Evolutionary conservation across 192 early-diverging fungal genomes (phyloP).

Genomic region (Backusella circina): DNA sequence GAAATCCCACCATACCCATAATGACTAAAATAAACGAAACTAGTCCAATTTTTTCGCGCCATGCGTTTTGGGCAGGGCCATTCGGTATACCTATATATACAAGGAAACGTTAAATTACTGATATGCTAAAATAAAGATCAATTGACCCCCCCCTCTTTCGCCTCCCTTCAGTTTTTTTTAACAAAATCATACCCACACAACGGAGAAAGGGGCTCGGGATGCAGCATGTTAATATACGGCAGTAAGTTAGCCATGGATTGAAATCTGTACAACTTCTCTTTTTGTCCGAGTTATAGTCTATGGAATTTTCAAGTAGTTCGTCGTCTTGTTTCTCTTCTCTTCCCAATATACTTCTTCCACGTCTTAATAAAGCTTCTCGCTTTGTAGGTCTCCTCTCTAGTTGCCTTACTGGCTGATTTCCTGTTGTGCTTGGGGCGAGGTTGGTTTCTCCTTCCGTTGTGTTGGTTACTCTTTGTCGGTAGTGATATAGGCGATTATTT

Average conservation of each 20-base stretch:
- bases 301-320: constrained; percentile 2
- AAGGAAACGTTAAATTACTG: background rate
- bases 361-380: constrained; percentile 18
- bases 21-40: constrained; percentile 64
- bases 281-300: constrained; percentile 1
- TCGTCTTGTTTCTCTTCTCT: constrained; percentile 22
- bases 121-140: background rate
- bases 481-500: constrained; percentile 48
- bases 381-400: constrained; percentile 9
- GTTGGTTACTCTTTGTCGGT: constrained; percentile 30
- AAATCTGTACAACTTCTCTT: background rate
- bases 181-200: constrained; percentile 21
- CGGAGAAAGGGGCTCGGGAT: constrained; percentile 18
- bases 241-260: constrained; percentile 25
- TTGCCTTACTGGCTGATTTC: constrained; percentile 38
- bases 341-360: constrained; percentile 35
- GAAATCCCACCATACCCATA: constrained; percentile 63
- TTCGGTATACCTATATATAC: constrained; percentile 49
- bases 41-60: constrained; percentile 75
- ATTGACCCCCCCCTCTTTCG: background rate
- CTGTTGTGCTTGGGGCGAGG: constrained; percentile 31
- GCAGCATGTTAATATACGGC: constrained; percentile 26
- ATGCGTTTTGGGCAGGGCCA: constrained; percentile 50
- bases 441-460: constrained; percentile 44
- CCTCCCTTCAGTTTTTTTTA: background rate